Conservation (phyloP, 495 filamentous ascomycete genomes). For the Talaromyces nanjingensis region DNA sequence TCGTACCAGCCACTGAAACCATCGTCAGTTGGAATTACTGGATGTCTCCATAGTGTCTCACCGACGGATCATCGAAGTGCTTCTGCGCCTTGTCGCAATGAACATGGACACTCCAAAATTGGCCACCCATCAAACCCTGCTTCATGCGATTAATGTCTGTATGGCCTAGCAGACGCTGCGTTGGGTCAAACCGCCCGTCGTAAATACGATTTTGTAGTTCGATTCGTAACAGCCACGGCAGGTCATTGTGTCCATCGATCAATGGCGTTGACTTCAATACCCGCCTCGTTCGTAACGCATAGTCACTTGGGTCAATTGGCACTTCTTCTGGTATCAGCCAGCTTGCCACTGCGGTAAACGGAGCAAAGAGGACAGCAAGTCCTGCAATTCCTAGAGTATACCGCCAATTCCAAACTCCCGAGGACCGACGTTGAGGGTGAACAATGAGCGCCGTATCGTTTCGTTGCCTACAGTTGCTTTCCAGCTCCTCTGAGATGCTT, state of each 20-base stretch:
- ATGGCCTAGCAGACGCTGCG: conserved; percentile 15
- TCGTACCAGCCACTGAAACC: background rate
- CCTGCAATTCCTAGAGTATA: no score
- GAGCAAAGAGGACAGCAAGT: no score
- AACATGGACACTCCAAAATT: conserved; percentile 31
- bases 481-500: no score
- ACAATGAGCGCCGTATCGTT: no score
- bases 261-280: background rate
- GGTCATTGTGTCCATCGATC: conserved; percentile 4
- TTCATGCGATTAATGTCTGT: conserved; percentile 32
- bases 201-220: conserved; percentile 1
- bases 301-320: background rate
- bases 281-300: background rate
- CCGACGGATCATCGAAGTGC: conserved; percentile 1
- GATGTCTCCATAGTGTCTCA: background rate
- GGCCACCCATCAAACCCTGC: conserved; percentile 50
- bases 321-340: background rate
- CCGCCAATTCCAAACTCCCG: no score
- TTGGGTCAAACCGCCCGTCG: conserved; percentile 4
- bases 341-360: background rate
- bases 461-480: no score
- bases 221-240: background rate
- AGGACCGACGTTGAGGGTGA: no score
- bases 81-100: conserved; percentile 8
- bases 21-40: background rate